These are phyloP conservation scores for Sporormia fimetaria DNA, from an alignment of 495 filamentous ascomycete genomes.

Conservation along the genomic window DNA sequence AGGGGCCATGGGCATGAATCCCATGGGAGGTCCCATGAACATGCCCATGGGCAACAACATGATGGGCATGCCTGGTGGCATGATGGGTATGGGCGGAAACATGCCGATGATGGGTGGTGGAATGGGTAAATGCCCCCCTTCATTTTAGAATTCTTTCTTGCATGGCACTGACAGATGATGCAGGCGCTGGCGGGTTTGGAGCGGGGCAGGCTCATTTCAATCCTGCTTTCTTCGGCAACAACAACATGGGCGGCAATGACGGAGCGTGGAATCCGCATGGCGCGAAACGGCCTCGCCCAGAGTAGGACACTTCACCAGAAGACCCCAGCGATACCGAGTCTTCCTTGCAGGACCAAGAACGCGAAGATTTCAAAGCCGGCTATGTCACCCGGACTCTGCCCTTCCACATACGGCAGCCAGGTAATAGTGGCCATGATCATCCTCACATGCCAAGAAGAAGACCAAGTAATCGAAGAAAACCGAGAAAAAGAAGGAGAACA, in stretches of 20 bases:
- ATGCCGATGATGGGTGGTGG: slow-evolving; percentile 42
- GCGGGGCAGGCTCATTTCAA: slow-evolving; percentile 63
- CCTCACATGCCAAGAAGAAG: too few species aligned
- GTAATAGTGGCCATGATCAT: too few species aligned
- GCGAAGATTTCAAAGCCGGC: too few species aligned
- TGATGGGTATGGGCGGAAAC: slow-evolving; percentile 39
- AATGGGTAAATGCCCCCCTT: slow-evolving; percentile 35
- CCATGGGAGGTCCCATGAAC: slow-evolving; percentile 41
- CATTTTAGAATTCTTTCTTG: not conserved
- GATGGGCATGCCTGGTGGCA: slow-evolving; percentile 38
- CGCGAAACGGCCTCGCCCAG: slow-evolving; percentile 44
- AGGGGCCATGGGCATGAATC: slow-evolving; percentile 24
- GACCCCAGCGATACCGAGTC: too few species aligned
- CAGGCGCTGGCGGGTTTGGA: slow-evolving; percentile 46
- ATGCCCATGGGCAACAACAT: slow-evolving; percentile 32
- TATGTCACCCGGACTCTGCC: too few species aligned
- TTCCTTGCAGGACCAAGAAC: too few species aligned
- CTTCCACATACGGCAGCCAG: too few species aligned
- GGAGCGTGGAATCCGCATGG: slow-evolving; percentile 76
- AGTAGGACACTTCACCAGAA: too few species aligned
- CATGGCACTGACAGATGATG: slow-evolving; percentile 1
- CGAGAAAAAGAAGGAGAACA: too few species aligned
- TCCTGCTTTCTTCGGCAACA: slow-evolving; percentile 62
- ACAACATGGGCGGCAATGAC: slow-evolving; percentile 39
- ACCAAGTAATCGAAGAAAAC: too few species aligned